phyloP scores from a whole-genome alignment of 495 filamentous ascomycete genomes.

The Aspergillus diversus region DNA sequence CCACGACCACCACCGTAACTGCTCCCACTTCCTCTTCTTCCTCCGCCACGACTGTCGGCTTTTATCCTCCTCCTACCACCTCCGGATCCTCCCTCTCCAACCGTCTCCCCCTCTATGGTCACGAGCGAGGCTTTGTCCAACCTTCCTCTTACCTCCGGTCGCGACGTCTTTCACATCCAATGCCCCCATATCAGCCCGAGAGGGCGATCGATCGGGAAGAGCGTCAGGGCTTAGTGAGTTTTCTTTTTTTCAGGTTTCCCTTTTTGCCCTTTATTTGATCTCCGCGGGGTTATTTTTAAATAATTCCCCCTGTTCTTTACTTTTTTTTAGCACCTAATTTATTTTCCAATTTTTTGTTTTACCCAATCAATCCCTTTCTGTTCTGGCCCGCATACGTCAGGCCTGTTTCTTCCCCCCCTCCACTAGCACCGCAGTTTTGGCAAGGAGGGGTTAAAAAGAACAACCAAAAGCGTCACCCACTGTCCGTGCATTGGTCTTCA shows the following conservation, averaged over 20 bases:
- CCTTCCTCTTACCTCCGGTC: slow-evolving; percentile 86
- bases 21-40: slow-evolving; percentile 13
- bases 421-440: neutral
- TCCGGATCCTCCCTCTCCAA: slow-evolving; percentile 8
- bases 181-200: slow-evolving; percentile 61
- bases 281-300: slow-evolving; percentile 16
- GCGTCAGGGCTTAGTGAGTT: slow-evolving; percentile 85
- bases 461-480: neutral
- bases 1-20: slow-evolving; percentile 9
- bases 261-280: slow-evolving; percentile 4
- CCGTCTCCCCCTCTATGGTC: slow-evolving; percentile 34
- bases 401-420: neutral
- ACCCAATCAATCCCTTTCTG: slow-evolving; percentile 14
- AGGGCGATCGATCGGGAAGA: slow-evolving; percentile 87
- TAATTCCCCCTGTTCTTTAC: slow-evolving; percentile 7
- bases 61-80: slow-evolving; percentile 7
- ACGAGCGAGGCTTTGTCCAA: slow-evolving; percentile 67
- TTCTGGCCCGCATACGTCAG: slow-evolving; percentile 10
- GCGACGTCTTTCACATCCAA: slow-evolving; percentile 54
- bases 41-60: slow-evolving; percentile 11
- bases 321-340: slow-evolving; percentile 8
- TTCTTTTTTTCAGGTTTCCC: slow-evolving; percentile 18
- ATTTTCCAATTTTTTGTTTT: neutral
- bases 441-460: slow-evolving; percentile 4
- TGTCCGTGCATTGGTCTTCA: neutral